These are phyloP conservation scores for Sporothrix curviconia DNA, from an alignment of 2,329 filamentous ascomycete species.

Conservation along the genomic window DNA sequence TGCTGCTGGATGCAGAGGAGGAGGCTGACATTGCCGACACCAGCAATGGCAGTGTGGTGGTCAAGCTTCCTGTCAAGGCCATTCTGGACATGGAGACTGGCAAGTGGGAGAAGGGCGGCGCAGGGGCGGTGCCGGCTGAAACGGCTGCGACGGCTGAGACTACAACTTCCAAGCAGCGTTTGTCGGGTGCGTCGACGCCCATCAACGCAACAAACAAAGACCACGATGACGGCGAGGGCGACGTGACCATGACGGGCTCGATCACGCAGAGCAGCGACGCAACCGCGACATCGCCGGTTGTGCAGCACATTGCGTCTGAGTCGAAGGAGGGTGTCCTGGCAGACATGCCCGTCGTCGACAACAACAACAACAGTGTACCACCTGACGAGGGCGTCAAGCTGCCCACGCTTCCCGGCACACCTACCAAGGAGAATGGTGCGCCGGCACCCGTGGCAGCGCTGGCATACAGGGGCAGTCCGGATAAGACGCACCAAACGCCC, in stretches of 20 bases:
- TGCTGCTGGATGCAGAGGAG: constrained; percentile 48
- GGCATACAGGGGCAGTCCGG: constrained; percentile 56
- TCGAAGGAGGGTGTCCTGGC: neutral
- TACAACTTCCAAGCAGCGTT: neutral
- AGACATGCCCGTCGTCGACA: neutral
- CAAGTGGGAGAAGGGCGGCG: constrained; percentile 24
- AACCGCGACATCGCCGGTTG: constrained; percentile 11
- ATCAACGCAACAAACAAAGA: constrained; percentile 1
- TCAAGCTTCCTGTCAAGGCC: constrained; percentile 59
- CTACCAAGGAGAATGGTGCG: constrained; percentile 22
- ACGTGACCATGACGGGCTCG: constrained; percentile 13
- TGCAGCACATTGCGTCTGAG: neutral
- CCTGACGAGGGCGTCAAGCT: neutral
- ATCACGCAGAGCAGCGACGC: constrained; percentile 12
- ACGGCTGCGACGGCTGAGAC: neutral
- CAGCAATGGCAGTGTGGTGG: constrained; percentile 54
- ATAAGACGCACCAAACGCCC: constrained; percentile 41
- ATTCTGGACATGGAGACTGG: constrained; percentile 31
- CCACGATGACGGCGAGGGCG: constrained; percentile 4
- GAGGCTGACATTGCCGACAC: constrained; percentile 21
- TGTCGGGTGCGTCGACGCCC: constrained; percentile 14
- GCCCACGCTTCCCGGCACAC: neutral
- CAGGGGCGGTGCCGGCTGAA: no score
- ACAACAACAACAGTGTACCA: neutral
- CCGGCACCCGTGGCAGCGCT: constrained; percentile 33